These are phyloP conservation scores for Russula emetica DNA, from an alignment of 768 basidiomycete species.

Conservation along the genomic window DNA sequence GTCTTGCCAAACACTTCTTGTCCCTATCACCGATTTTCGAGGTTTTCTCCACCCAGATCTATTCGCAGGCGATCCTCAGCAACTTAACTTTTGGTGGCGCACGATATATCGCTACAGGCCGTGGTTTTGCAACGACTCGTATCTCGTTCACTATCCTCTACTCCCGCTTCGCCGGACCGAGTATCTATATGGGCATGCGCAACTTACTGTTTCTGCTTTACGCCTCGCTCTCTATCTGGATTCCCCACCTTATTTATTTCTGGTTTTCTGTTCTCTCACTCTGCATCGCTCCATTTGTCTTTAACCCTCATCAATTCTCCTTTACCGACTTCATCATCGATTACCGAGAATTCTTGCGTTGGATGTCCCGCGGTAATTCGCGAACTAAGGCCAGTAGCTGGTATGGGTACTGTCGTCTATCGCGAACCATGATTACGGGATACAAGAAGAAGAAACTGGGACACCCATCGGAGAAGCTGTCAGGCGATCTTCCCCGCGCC, in stretches of 20 bases:
- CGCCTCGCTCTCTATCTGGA: constrained; percentile 87
- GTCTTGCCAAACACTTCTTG: constrained; percentile 93
- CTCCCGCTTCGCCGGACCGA: constrained; percentile 98
- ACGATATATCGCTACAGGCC: constrained; percentile 97
- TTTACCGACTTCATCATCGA: constrained; percentile 97
- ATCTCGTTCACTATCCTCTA: constrained; percentile 96
- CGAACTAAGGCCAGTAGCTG: constrained; percentile 95
- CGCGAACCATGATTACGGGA: constrained; percentile 95
- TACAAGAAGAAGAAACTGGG: constrained; percentile 99
- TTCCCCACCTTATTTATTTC: constrained; percentile 95
- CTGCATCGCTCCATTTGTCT: constrained; percentile 94
- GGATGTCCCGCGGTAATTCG: constrained; percentile 99
- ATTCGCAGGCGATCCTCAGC: constrained; percentile 93
- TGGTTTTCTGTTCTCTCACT: constrained; percentile 96
- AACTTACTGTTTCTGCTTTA: constrained; percentile 88
- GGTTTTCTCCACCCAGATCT: constrained; percentile 98
- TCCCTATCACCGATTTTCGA: constrained; percentile 97
- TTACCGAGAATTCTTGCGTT: constrained; percentile 95
- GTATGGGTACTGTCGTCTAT: constrained; percentile 98
- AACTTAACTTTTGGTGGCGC: constrained; percentile 98
- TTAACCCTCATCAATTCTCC: constrained; percentile 99
- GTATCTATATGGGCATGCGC: constrained; percentile 97
- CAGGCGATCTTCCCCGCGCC: constrained; percentile 90
- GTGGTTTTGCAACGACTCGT: constrained; percentile 96
- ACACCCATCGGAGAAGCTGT: constrained; percentile 95